Base-by-base conservation (phyloP, 768 basidiomycete genomes). In the Cyathus striatus region DNA sequence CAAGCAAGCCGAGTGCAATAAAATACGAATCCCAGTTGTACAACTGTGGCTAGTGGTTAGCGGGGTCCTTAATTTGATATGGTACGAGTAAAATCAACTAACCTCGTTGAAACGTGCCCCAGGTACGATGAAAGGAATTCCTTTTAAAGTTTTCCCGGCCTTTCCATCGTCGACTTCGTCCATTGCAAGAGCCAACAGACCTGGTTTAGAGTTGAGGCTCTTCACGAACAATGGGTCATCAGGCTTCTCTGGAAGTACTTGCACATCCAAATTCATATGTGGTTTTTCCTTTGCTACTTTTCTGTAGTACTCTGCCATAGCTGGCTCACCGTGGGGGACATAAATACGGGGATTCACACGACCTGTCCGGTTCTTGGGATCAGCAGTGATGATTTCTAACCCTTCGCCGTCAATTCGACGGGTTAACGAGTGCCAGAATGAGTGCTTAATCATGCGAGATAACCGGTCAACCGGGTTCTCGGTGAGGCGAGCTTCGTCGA, bases 1-100 rank as follows among this genome's bases (percentile, higher is more conserved):
- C 90, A 6, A 99, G 79, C 22, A 99, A 78, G 13, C 95, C 95
- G 20, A 98, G 80, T 6, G 88, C 74, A 56, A 95, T 91, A 62
- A 96, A 96, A 68, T 94, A 94, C 5, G 88, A 90, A 63, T 94
- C 90, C 90, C 90, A 93, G 59, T 93, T 92, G 66, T 93, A 93
- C 34, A 92, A 70, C 90, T 93, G 54, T 23, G 14, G 34, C 23
- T 23, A 38, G 41, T 30, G 14, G 21, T 27, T n/a, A 41, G 40
- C 17, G 37, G 18, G 12, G 20, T 17, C 35, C n/a, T n/a, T n/a
- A n/a, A n/a, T n/a, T n/a, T n/a, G n/a, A 48, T 3, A 41, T 21
- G 34, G 2, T 13, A 18, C 40, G 30, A 30, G 14, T 44, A 14
- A 7, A 40, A 9, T 23, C 16, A 34, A 68, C 76, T 26, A 40